Conservation (phyloP, 2,329 filamentous ascomycete species). For the Nannizzia gypsea region DNA sequence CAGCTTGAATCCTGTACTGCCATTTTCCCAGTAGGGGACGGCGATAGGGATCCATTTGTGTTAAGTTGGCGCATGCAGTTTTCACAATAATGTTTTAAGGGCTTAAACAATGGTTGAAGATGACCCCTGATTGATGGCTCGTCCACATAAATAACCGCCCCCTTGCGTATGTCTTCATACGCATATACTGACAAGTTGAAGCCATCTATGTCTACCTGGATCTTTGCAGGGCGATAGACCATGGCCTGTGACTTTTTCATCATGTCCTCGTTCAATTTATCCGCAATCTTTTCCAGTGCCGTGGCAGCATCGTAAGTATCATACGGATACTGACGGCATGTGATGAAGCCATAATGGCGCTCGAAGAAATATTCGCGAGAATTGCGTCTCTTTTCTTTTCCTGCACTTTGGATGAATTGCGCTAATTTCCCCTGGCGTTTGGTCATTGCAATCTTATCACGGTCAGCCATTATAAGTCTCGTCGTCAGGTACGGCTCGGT, state of each 20-base stretch:
- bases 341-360: slow-evolving; percentile 16
- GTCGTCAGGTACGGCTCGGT: slow-evolving; percentile 16
- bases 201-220: slow-evolving; percentile 7
- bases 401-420: slow-evolving; percentile 3
- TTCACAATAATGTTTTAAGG: slow-evolving; percentile 18
- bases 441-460: slow-evolving; percentile 18
- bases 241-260: slow-evolving; percentile 15
- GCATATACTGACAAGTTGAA: slow-evolving; percentile 21
- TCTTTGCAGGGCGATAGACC: slow-evolving; percentile 7
- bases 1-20: not conserved
- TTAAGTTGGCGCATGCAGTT: slow-evolving; percentile 19
- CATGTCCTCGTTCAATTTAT: slow-evolving; percentile 18
- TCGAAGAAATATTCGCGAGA: slow-evolving; percentile 20
- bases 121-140: slow-evolving; percentile 28
- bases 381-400: slow-evolving; percentile 5
- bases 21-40: not conserved
- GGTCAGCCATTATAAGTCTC: slow-evolving; percentile 14
- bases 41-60: not conserved
- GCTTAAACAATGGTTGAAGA: slow-evolving; percentile 15
- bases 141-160: slow-evolving; percentile 22
- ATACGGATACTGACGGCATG: slow-evolving; percentile 21
- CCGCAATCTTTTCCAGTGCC: slow-evolving; percentile 9
- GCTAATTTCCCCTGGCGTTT: slow-evolving; percentile 12
- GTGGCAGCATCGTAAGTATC: slow-evolving; percentile 16
- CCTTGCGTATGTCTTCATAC: slow-evolving; percentile 16